Evolutionary conservation across 257 asterid species (phyloP), one percentile per base, ranked within the genome.

Genomic region (Solanum pennellii): DNA sequence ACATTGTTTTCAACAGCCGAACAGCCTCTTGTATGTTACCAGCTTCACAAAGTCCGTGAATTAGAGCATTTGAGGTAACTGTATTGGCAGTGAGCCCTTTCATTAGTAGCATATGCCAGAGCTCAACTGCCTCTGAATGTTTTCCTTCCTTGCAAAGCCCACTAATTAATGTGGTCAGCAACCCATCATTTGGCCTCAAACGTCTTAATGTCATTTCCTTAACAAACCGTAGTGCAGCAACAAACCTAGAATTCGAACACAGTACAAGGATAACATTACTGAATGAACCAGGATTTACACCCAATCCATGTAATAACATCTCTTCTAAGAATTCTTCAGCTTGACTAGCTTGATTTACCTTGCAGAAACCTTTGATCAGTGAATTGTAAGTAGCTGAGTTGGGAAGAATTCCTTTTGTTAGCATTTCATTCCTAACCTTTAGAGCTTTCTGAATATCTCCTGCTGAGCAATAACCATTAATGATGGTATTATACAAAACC

Each of bases 1-100:
- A 56, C 94, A 95, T 91, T 77, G 89, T 90, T 90, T 92, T 89
- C 73, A 95, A 88, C 86, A 95, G 88, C 89, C 71, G 82, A 86
- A 77, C 86, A 86, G 96, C 96, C 72, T 94, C 94, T 52, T 89
- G 91, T 91, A 91, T 45, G 14, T 91, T 91, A 84, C 98, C 98
- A 25, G 88, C 91, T 89, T 89, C 86, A 88, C 97, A 95, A 59
- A 95, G 92, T 59, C 98, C 96, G 27, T 91, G 91, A 91, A 96
- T 89, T 88, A 96, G 98, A 86, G 98, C 95, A 86, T 95, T 96
- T 86, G 94, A 93, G 88, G 98, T 93, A 75, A 92, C 87, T 42
- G 93, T 92, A 91, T 93, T 96, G 77, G 91, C 90, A 18, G 88
- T 89, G 87, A 94, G 75, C 69, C 98, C 98, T 75, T 89, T 93